Percentiles rank a stretch among this genome's conserved stretches.
Evolutionary conservation across 1,284 basidiomycete genomes (phyloP).

Genomic region (Sparassis latifolia): DNA sequence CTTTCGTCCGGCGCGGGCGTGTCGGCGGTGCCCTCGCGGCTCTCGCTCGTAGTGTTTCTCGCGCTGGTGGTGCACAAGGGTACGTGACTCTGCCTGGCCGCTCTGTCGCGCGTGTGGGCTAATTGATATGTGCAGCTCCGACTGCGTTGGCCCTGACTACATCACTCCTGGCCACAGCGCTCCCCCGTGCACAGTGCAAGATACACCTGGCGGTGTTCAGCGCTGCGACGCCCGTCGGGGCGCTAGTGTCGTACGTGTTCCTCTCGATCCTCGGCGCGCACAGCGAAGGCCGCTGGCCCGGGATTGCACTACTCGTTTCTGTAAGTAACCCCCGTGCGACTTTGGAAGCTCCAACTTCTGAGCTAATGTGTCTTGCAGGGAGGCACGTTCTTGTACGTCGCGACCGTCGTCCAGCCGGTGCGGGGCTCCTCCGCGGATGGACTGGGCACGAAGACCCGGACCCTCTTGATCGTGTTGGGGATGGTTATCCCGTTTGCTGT

Average conservation of each 20-base stretch:
- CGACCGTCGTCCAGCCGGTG: slow-evolving; percentile 80
- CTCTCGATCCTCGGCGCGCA: slow-evolving; percentile 42
- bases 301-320: slow-evolving; percentile 72
- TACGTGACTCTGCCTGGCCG: slow-evolving; percentile 20
- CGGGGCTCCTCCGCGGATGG: slow-evolving; percentile 42
- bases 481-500: slow-evolving; percentile 66
- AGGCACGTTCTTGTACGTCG: slow-evolving; percentile 92
- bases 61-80: slow-evolving; percentile 90
- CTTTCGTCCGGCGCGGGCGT: slow-evolving; percentile 28
- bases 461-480: slow-evolving; percentile 53
- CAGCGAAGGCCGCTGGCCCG: slow-evolving; percentile 52
- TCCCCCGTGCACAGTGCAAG: slow-evolving; percentile 63
- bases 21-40: slow-evolving; percentile 27
- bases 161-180: slow-evolving; percentile 68
- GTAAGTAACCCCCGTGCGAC: slow-evolving; percentile 34
- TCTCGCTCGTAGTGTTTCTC: slow-evolving; percentile 81
- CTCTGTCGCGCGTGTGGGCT: background rate
- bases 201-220: slow-evolving; percentile 76
- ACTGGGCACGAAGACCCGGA: slow-evolving; percentile 41
- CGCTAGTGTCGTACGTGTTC: slow-evolving; percentile 62
- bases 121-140: slow-evolving; percentile 52
- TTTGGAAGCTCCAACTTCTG: background rate
- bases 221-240: slow-evolving; percentile 72
- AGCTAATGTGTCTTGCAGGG: slow-evolving; percentile 45
- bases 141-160: slow-evolving; percentile 82